Evolutionary conservation across 1,284 basidiomycete genomes (phyloP).

Genomic region (Athelia sp.): DNA sequence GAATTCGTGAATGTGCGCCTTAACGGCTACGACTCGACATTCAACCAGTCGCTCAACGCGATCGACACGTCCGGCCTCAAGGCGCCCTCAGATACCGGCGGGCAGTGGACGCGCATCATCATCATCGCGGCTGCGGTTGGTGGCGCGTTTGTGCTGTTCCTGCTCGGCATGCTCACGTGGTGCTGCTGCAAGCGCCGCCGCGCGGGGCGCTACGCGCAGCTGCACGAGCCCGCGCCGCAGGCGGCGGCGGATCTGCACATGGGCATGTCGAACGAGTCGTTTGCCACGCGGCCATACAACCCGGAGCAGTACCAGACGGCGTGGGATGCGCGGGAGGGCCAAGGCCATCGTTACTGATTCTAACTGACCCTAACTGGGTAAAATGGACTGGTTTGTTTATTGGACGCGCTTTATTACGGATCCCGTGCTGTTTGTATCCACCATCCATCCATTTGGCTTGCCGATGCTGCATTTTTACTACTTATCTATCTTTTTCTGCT

Average conservation of each 20-base stretch:
- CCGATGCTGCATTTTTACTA: too few species aligned
- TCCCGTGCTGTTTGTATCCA: too few species aligned
- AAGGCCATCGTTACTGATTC: too few species aligned
- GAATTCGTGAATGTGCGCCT: constrained; percentile 51
- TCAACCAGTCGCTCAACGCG: not conserved
- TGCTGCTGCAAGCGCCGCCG: not conserved
- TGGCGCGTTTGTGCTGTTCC: not conserved
- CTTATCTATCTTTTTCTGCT: too few species aligned
- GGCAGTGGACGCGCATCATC: not conserved
- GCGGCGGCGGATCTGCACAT: not conserved
- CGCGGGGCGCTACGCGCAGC: not conserved
- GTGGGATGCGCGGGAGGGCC: too few species aligned
- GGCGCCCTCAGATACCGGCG: not conserved
- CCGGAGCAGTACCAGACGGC: too few species aligned
- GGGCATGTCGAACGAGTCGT: too few species aligned
- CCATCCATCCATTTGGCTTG: too few species aligned
- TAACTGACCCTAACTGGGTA: too few species aligned
- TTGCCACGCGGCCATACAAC: too few species aligned
- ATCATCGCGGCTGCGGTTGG: not conserved
- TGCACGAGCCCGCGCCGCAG: not conserved
- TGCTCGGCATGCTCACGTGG: not conserved
- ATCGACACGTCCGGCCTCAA: not conserved
- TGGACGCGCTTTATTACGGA: too few species aligned
- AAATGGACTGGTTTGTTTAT: too few species aligned
- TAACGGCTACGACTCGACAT: constrained; percentile 43